Evolutionary conservation across 192 early-diverging fungal species (phyloP), one percentile per base, ranked within the genome.

Genomic region (Chytriomyces confervae): DNA sequence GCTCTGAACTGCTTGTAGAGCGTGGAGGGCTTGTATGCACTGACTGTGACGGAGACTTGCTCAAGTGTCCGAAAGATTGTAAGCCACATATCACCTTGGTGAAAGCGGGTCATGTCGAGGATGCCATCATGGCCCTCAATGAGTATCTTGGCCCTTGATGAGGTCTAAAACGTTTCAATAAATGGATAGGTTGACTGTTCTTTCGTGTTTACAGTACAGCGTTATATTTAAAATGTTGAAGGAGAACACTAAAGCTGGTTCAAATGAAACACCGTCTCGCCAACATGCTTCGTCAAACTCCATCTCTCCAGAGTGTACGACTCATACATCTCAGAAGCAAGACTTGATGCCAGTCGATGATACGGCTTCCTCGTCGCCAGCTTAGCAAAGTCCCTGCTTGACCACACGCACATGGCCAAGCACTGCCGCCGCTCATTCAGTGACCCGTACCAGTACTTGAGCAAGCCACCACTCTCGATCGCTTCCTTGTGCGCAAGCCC

Each of bases 331-430:
- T 75, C 29, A 44, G 69, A 36, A 51, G 87, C 83, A 18, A 88
- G 62, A 49, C 66, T 78, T 46, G 81, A 75, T 23, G 87, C 87
- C 51, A 79, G 48, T 4, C 80, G n/a, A 77, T 88, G 87, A 7
- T 79, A 66, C 20, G 85, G 85, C 51, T 82, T 82, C 9, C 46
- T 50, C 11, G 81, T 85, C 6, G 87, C 87, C 49, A 61, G 61
- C 57, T 50, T 43, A 16, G 87, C 87, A 48, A 73, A 86, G 5
- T 85, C 83, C 61, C 77, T 66, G 23, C 79, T 79, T 23, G 77
- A 50, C 87, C 87, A 88, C 6, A 88, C 80, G 68, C 87, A 88
- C 85, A 87, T 88, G 1, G 87, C 87, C 10, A 86, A 72, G 73
- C 87, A 88, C 70, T 82, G 76, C 66, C 80, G 72, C 9, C 80